Evolutionary conservation across 2,329 filamentous ascomycete species (phyloP), one percentile per base, ranked within the genome.

Genomic region (Basipetospora chlamydospora): DNA sequence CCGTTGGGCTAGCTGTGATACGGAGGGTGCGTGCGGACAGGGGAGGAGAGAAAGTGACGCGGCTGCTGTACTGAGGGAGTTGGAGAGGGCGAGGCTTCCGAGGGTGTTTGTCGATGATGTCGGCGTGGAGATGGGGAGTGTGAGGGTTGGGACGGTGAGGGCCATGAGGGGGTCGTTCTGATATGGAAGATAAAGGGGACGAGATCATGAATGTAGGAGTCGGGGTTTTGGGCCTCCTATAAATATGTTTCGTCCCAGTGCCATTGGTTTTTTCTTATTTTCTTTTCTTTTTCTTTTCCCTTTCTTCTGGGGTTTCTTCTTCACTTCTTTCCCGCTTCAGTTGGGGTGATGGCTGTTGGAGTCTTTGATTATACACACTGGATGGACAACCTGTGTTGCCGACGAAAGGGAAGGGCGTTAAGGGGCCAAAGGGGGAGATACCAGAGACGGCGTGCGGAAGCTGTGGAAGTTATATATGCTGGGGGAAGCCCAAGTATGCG

Each of bases 161-260:
- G 35, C 35, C n/a, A 37, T 37, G 20, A 37, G 26, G 21, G 28
- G 35, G 26, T 37, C 35, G 28, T 37, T 37, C 16, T 37, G 22
- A 23, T n/a, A n/a, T n/a, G n/a, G n/a, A n/a, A n/a, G n/a, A n/a
- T n/a, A n/a, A n/a, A n/a, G n/a, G n/a, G n/a, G n/a, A n/a, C n/a
- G n/a, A n/a, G n/a, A n/a, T n/a, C n/a, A n/a, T n/a, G n/a, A n/a
- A n/a, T n/a, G n/a, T n/a, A n/a, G n/a, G n/a, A n/a, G n/a, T n/a
- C n/a, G n/a, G n/a, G n/a, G n/a, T n/a, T n/a, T n/a, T n/a, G n/a
- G n/a, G n/a, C n/a, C n/a, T n/a, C n/a, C n/a, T n/a, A n/a, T n/a
- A n/a, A n/a, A n/a, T n/a, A n/a, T n/a, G n/a, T n/a, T n/a, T n/a
- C n/a, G n/a, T n/a, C n/a, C n/a, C n/a, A n/a, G n/a, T n/a, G n/a